Percentiles rank a stretch among this genome's conserved stretches.
Conservation (phyloP, 2,329 filamentous ascomycete genomes). For the Microdochium bolleyi region DNA sequence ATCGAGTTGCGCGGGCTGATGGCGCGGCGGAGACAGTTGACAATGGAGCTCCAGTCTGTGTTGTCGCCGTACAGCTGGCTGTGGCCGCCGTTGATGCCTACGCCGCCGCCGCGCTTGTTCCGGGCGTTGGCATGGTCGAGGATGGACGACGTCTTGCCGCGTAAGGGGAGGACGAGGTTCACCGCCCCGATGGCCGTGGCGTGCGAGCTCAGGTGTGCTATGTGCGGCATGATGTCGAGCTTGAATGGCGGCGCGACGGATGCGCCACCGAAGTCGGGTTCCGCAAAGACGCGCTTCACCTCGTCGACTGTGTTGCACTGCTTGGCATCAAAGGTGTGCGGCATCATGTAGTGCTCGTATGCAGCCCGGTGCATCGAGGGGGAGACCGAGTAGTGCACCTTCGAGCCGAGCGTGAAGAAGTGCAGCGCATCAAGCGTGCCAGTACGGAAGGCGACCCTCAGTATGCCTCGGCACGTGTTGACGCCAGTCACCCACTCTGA, state of each 20-base stretch:
- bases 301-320: constrained; percentile 54
- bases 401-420: constrained; percentile 62
- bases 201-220: constrained; percentile 59
- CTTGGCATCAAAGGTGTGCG: constrained; percentile 54
- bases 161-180: constrained; percentile 62
- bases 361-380: constrained; percentile 67
- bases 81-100: constrained; percentile 12
- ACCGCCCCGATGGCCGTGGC: constrained; percentile 65
- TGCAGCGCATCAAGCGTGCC: constrained; percentile 57
- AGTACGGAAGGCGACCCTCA: constrained; percentile 50
- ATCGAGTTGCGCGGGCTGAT: constrained; percentile 60
- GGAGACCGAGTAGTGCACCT: constrained; percentile 61
- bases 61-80: constrained; percentile 55
- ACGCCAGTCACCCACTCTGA: constrained; percentile 35
- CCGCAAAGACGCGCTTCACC: constrained; percentile 48
- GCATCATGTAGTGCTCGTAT: constrained; percentile 58
- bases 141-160: constrained; percentile 38
- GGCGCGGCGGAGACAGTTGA: constrained; percentile 55
- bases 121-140: constrained; percentile 50
- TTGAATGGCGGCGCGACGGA: constrained; percentile 65
- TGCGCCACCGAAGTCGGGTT: constrained; percentile 59
- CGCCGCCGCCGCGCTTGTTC: constrained; percentile 50
- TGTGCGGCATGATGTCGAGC: constrained; percentile 55
- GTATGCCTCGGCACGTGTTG: constrained; percentile 48
- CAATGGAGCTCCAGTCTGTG: constrained; percentile 29